These are phyloP conservation scores for Brassica juncea DNA, from an alignment of 345 rosid species.

Conservation along the genomic window DNA sequence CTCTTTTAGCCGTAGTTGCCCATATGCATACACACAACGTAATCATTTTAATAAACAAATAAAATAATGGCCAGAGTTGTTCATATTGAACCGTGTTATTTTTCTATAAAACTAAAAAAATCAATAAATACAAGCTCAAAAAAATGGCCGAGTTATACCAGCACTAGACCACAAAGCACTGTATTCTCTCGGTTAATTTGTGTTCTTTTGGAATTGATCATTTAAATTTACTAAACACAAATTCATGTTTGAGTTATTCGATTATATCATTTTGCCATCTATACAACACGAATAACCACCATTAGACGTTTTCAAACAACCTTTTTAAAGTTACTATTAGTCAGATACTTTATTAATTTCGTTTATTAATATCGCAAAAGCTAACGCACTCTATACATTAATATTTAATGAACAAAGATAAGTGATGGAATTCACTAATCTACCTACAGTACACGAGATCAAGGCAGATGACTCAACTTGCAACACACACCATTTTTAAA, in stretches of 20 bases:
- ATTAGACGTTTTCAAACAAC: not conserved
- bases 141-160: not conserved
- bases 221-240: not conserved
- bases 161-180: not conserved
- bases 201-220: not conserved
- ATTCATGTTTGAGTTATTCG: not conserved
- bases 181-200: not conserved
- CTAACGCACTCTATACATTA: not conserved
- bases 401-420: not conserved
- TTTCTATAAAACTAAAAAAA: not conserved
- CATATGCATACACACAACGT: conserved; percentile 16
- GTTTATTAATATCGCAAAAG: not conserved
- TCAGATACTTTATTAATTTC: not conserved
- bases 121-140: not conserved
- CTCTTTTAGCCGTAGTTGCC: conserved; percentile 13
- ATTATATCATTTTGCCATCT: not conserved
- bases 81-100: not conserved
- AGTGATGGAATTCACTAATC: not conserved
- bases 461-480: conserved; percentile 20
- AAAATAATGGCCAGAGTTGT: not conserved
- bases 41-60: not conserved
- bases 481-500: not conserved
- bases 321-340: not conserved
- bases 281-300: not conserved
- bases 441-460: not conserved